Evolutionary conservation across 768 basidiomycete species (phyloP).

Genomic region (Calocybe cyanea): DNA sequence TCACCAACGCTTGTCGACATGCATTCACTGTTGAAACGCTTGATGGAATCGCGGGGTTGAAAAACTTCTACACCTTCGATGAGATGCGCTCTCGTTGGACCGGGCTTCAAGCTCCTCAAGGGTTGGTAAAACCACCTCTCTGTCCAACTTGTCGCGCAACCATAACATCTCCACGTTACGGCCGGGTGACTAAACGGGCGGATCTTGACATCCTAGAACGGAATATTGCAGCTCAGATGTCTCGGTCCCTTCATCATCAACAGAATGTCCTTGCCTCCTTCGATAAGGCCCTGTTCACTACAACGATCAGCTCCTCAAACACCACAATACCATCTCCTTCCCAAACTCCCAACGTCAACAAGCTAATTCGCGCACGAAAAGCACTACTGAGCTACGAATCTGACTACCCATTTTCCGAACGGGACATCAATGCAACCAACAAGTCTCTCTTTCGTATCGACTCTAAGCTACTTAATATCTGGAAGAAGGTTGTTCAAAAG

Average conservation of each 20-base stretch:
- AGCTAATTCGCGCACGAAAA: conserved; percentile 14
- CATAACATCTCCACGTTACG: conserved; percentile 58
- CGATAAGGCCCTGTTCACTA: conserved; percentile 20
- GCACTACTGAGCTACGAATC: conserved; percentile 3
- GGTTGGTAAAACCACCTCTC: conserved; percentile 36
- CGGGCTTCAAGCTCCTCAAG: conserved; percentile 36
- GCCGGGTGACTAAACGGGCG: conserved; percentile 58
- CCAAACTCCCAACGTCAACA: conserved; percentile 7
- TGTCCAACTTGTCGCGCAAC: conserved; percentile 62
- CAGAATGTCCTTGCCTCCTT: conserved; percentile 25
- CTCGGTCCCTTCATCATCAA: conserved; percentile 32
- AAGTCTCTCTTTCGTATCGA: conserved; percentile 23
- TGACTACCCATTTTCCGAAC: conserved; percentile 5
- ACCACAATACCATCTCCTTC: conserved; percentile 6
- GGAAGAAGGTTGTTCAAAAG: conserved; percentile 33
- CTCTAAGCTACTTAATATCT: conserved; percentile 26
- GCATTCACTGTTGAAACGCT: conserved; percentile 69
- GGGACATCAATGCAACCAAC: conserved; percentile 16
- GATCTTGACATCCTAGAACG: conserved; percentile 62
- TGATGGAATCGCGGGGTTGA: conserved; percentile 54
- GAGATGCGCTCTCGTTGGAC: conserved; percentile 35
- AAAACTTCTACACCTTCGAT: conserved; percentile 43
- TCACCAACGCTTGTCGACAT: conserved; percentile 65
- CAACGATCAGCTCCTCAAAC: conserved; percentile 7
- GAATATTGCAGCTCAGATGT: conserved; percentile 54